These are phyloP conservation scores for Paralagenidium karlingii DNA, from an alignment of 352 stramenopile species.

Conservation along the genomic window DNA sequence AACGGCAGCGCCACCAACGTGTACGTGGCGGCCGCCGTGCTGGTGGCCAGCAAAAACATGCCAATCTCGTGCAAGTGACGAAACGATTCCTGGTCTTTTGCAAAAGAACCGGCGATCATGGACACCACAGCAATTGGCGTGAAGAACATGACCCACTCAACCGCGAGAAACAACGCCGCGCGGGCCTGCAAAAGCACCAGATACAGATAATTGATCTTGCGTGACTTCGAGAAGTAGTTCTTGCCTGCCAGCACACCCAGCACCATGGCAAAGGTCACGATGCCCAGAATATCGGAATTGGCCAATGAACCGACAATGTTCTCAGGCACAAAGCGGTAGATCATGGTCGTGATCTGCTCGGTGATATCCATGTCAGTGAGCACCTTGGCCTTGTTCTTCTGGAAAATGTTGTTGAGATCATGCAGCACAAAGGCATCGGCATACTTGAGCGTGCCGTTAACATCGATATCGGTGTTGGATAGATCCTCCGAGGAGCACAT, in stretches of 20 bases:
- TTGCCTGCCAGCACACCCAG: conserved; percentile 41
- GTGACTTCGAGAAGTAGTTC: conserved; percentile 45
- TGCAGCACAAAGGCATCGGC: conserved; percentile 19
- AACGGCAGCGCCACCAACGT: conserved; percentile 39
- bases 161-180: conserved; percentile 57
- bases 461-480: conserved; percentile 1
- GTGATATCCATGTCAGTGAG: conserved; percentile 37
- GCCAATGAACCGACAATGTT: conserved; percentile 49
- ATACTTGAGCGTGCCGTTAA: conserved; percentile 1
- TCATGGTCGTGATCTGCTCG: conserved; percentile 40
- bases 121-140: conserved; percentile 52
- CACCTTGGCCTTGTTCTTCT: conserved; percentile 19
- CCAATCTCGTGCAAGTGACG: conserved; percentile 31
- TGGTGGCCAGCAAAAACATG: conserved; percentile 30
- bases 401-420: conserved; percentile 36
- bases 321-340: conserved; percentile 36
- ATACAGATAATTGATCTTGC: conserved; percentile 50
- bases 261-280: conserved; percentile 62
- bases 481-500: conserved; percentile 7
- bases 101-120: conserved; percentile 45
- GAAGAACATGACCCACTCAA: conserved; percentile 56
- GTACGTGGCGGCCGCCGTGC: conserved; percentile 20
- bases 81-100: conserved; percentile 24
- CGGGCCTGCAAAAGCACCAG: conserved; percentile 45
- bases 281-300: conserved; percentile 34